Conservation (phyloP, 2,329 filamentous ascomycete genomes). For the Polychaeton citri region DNA sequence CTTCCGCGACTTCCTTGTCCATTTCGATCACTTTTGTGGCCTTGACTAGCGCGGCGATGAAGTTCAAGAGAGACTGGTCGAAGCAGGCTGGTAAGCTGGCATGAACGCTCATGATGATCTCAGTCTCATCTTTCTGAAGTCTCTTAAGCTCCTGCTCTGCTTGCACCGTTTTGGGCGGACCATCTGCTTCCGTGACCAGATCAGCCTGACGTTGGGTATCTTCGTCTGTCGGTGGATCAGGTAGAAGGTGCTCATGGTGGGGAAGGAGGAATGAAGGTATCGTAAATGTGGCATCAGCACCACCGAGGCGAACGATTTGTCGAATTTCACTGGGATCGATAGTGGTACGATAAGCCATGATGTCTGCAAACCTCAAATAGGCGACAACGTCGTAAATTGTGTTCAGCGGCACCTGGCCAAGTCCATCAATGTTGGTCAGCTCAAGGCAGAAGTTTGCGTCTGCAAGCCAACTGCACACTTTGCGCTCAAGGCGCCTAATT, state of each 20-base stretch:
- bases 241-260: conserved; percentile 42
- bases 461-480: conserved; percentile 36
- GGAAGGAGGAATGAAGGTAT: conserved; percentile 39
- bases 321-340: conserved; percentile 29
- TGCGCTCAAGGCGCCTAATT: conserved; percentile 31
- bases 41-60: conserved; percentile 42
- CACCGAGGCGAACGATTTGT: conserved; percentile 38
- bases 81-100: conserved; percentile 37
- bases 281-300: conserved; percentile 35
- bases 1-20: conserved; percentile 32
- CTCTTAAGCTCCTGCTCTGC: conserved; percentile 27
- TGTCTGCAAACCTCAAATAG: conserved; percentile 32
- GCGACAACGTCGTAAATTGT: conserved; percentile 35
- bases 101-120: conserved; percentile 35
- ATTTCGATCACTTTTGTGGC: conserved; percentile 44
- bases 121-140: conserved; percentile 33
- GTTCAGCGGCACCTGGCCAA: conserved; percentile 36
- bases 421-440: conserved; percentile 30
- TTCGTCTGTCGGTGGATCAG: conserved; percentile 24
- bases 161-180: conserved; percentile 30
- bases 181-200: conserved; percentile 29
- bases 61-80: conserved; percentile 40
- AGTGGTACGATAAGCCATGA: conserved; percentile 37
- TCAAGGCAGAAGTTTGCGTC: conserved; percentile 41
- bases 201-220: conserved; percentile 22